Evolutionary conservation across 2,329 filamentous ascomycete species (phyloP).

Genomic region (Cladosporium sp.): DNA sequence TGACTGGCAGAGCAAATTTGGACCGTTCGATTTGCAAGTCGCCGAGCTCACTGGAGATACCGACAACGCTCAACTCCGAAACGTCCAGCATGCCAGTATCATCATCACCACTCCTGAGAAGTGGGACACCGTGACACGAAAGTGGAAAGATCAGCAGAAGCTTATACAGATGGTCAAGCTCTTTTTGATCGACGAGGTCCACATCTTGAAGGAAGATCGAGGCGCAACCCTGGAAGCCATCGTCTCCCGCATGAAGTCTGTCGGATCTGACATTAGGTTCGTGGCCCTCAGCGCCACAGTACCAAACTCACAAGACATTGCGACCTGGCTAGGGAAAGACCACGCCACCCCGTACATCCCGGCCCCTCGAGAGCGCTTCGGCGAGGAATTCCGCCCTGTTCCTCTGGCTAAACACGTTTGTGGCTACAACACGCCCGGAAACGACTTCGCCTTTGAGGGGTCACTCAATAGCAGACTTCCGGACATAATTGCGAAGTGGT

Average conservation of each 20-base stretch:
- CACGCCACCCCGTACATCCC: slow-evolving; percentile 56
- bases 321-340: slow-evolving; percentile 70
- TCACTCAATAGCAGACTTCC: slow-evolving; percentile 62
- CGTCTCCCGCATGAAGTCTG: slow-evolving; percentile 81
- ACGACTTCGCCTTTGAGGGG: slow-evolving; percentile 76
- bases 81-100: slow-evolving; percentile 70
- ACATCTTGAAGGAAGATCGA: slow-evolving; percentile 75
- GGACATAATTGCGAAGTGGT: slow-evolving; percentile 63
- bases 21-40: slow-evolving; percentile 61
- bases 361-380: slow-evolving; percentile 66
- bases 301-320: slow-evolving; percentile 77
- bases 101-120: slow-evolving; percentile 89
- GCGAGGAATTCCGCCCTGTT: slow-evolving; percentile 76
- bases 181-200: slow-evolving; percentile 83
- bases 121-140: slow-evolving; percentile 85
- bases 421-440: slow-evolving; percentile 60
- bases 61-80: slow-evolving; percentile 59
- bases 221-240: slow-evolving; percentile 80
- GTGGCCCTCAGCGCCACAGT: slow-evolving; percentile 79
- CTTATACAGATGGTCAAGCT: slow-evolving; percentile 72
- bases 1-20: slow-evolving; percentile 76
- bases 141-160: slow-evolving; percentile 76
- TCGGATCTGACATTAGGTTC: slow-evolving; percentile 71
- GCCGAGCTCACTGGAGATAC: slow-evolving; percentile 82
- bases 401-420: slow-evolving; percentile 72